Conservation (phyloP, 2,329 filamentous ascomycete genomes). For the Phaeosphaeriaceae sp. region DNA sequence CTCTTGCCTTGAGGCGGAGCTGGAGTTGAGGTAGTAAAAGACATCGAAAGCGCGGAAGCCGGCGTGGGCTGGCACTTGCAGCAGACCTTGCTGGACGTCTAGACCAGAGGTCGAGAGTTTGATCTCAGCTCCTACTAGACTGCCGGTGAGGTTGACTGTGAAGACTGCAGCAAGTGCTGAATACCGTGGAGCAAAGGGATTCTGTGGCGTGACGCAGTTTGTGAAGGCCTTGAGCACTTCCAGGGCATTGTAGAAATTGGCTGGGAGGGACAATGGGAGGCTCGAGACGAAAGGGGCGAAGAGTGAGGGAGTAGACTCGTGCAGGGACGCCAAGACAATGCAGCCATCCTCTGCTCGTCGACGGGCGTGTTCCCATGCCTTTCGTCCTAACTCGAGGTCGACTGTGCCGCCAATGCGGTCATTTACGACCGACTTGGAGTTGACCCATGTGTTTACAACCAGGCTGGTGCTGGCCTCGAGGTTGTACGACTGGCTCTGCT, state of each 20-base stretch:
- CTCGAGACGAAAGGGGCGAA: conserved; percentile 81
- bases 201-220: conserved; percentile 85
- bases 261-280: conserved; percentile 80
- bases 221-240: conserved; percentile 86
- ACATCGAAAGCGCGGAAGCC: conserved; percentile 96
- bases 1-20: conserved; percentile 87
- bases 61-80: conserved; percentile 78
- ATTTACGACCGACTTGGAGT: conserved; percentile 75
- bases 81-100: conserved; percentile 79
- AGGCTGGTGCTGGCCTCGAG: conserved; percentile 91
- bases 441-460: conserved; percentile 95
- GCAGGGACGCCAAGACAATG: conserved; percentile 86
- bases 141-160: conserved; percentile 81
- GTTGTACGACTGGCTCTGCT: conserved; percentile 80
- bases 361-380: conserved; percentile 96
- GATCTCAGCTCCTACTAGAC: conserved; percentile 76
- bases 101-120: conserved; percentile 87
- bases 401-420: conserved; percentile 78
- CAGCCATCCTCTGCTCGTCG: conserved; percentile 95
- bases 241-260: conserved; percentile 77
- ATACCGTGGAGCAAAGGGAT: conserved; percentile 83
- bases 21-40: conserved; percentile 95
- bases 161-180: conserved; percentile 82
- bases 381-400: conserved; percentile 77
- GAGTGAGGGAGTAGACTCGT: conserved; percentile 86